Conservation (phyloP, 2,329 filamentous ascomycete genomes). For the Monilinia aucupariae region DNA sequence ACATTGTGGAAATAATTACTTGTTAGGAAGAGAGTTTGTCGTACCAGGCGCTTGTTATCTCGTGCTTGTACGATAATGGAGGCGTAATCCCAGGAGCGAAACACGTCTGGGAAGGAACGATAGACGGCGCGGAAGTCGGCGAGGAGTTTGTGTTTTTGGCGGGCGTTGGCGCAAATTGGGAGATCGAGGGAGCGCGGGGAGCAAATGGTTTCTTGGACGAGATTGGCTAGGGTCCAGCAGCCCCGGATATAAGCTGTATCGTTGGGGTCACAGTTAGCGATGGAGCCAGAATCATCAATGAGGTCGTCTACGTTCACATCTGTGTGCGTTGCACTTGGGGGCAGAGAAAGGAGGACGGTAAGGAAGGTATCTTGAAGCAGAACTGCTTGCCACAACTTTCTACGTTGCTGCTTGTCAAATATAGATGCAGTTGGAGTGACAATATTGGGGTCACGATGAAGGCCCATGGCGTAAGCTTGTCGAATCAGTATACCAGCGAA, state of each 20-base stretch:
- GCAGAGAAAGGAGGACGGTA: conserved; percentile 70
- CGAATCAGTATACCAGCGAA: conserved; percentile 73
- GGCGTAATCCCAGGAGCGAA: conserved; percentile 62
- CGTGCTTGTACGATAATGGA: conserved; percentile 51
- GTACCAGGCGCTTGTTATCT: conserved; percentile 59
- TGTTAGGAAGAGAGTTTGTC: conserved; percentile 73
- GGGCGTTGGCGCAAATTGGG: conserved; percentile 62
- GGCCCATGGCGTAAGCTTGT: conserved; percentile 75
- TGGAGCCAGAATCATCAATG: conserved; percentile 54
- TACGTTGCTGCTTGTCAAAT: conserved; percentile 71
- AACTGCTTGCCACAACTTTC: conserved; percentile 79
- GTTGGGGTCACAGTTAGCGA: conserved; percentile 56
- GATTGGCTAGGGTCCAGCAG: conserved; percentile 73
- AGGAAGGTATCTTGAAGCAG: conserved; percentile 77
- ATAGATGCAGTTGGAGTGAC: conserved; percentile 59
- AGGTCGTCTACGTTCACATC: conserved; percentile 73
- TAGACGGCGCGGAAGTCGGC: conserved; percentile 66
- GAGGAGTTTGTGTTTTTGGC: conserved; percentile 65
- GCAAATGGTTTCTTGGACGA: conserved; percentile 72
- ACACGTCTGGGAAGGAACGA: conserved; percentile 64
- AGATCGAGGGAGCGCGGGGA: conserved; percentile 68
- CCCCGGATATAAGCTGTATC: conserved; percentile 62
- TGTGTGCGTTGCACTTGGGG: conserved; percentile 72
- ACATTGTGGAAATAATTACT: conserved; percentile 79
- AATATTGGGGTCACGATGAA: conserved; percentile 74